Evolutionary conservation across 2,329 filamentous ascomycete species (phyloP).

Genomic region (Fusarium fracticaudum): DNA sequence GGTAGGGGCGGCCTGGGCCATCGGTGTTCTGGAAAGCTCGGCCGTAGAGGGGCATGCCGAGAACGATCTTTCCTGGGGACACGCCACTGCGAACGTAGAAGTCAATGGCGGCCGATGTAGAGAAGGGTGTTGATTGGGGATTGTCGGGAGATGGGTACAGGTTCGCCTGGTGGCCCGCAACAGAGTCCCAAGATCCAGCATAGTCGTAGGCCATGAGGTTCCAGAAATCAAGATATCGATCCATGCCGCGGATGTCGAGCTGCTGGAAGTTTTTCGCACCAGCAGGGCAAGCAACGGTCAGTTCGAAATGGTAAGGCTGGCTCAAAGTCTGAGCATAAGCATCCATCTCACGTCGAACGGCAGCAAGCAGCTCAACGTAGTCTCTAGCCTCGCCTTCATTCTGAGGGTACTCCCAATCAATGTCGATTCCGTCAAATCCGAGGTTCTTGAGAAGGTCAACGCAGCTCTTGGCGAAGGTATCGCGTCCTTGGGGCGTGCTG

Average conservation of each 20-base stretch:
- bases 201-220: constrained; percentile 92
- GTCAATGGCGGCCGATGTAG: constrained; percentile 73
- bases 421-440: constrained; percentile 78
- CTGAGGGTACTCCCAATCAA: constrained; percentile 76
- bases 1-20: constrained; percentile 75
- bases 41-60: constrained; percentile 94
- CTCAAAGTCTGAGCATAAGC: constrained; percentile 59
- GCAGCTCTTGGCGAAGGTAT: constrained; percentile 76
- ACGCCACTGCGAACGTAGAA: constrained; percentile 76
- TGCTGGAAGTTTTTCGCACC: constrained; percentile 70
- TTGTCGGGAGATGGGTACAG: constrained; percentile 68
- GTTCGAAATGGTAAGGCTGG: constrained; percentile 64
- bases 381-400: constrained; percentile 63
- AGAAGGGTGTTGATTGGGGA: constrained; percentile 79
- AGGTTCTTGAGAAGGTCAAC: constrained; percentile 81
- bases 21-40: constrained; percentile 83
- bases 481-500: constrained; percentile 74
- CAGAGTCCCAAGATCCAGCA: constrained; percentile 81
- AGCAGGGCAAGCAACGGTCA: constrained; percentile 72
- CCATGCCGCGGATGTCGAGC: constrained; percentile 71
- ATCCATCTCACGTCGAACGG: constrained; percentile 67
- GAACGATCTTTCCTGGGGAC: constrained; percentile 75
- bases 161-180: constrained; percentile 83
- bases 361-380: constrained; percentile 67
- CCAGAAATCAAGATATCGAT: constrained; percentile 76